Percentiles rank a stretch among this genome's conserved stretches.
Evolutionary conservation across 352 stramenopile species (phyloP).

Genomic region (Phytophthora multivora): DNA sequence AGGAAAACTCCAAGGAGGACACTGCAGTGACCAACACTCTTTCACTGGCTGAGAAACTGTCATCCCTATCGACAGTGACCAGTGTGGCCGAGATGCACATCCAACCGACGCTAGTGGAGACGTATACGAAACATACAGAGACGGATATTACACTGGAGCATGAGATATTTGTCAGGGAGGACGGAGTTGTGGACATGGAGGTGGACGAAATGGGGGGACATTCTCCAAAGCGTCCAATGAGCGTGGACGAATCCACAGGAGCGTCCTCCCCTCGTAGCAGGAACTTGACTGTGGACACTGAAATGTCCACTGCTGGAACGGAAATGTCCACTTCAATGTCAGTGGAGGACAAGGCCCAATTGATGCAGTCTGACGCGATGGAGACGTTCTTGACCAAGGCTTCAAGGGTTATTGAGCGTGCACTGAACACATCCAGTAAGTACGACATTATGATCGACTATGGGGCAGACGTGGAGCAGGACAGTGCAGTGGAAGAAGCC

Average conservation of each 20-base stretch:
- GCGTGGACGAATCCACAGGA: slow-evolving; percentile 27
- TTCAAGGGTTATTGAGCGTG: slow-evolving; percentile 81
- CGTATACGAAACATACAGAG: slow-evolving; percentile 86
- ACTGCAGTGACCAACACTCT: slow-evolving; percentile 40
- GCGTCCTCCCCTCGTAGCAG: slow-evolving; percentile 46
- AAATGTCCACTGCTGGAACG: slow-evolving; percentile 30
- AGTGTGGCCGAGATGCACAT: slow-evolving; percentile 84
- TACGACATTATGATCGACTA: slow-evolving; percentile 90
- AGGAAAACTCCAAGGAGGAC: slow-evolving; percentile 26
- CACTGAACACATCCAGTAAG: slow-evolving; percentile 73
- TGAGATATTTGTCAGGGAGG: slow-evolving; percentile 65
- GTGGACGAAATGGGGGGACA: slow-evolving; percentile 32
- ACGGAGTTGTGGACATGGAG: slow-evolving; percentile 45
- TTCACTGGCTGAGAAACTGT: slow-evolving; percentile 80
- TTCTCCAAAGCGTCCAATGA: slow-evolving; percentile 40
- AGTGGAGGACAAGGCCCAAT: slow-evolving; percentile 65
- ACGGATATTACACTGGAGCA: slow-evolving; percentile 85
- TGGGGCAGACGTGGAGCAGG: slow-evolving; percentile 68
- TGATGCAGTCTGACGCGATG: slow-evolving; percentile 80
- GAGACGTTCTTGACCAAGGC: slow-evolving; percentile 78
- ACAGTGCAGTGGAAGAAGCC: slow-evolving; percentile 57
- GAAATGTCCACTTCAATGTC: slow-evolving; percentile 31
- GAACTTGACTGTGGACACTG: slow-evolving; percentile 56
- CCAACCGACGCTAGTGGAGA: slow-evolving; percentile 80
- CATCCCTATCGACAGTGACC: slow-evolving; percentile 69